These are phyloP conservation scores for Beauveria rudraprayagi DNA, from an alignment of 2,329 filamentous ascomycete species.

Conservation along the genomic window DNA sequence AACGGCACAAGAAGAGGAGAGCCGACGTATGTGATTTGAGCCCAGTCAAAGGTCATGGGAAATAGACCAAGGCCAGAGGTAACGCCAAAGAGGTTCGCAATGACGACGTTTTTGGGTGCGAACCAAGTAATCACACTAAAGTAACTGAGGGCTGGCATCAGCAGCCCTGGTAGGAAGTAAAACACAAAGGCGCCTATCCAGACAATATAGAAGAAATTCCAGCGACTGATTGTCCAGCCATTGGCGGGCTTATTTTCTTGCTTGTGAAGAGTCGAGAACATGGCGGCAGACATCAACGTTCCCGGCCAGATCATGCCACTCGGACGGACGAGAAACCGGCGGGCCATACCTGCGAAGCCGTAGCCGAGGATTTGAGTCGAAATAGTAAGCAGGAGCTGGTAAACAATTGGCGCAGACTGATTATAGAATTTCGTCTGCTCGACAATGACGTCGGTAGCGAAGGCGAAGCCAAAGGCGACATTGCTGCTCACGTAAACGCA, in stretches of 20 bases:
- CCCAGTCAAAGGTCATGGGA: constrained; percentile 86
- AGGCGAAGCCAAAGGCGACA: constrained; percentile 82
- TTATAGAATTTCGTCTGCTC: constrained; percentile 87
- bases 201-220: constrained; percentile 74
- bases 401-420: constrained; percentile 66
- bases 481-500: constrained; percentile 88
- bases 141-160: constrained; percentile 79
- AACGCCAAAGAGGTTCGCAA: constrained; percentile 80
- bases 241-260: constrained; percentile 74
- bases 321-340: constrained; percentile 74
- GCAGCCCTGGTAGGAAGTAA: constrained; percentile 76
- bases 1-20: constrained; percentile 78
- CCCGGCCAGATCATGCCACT: constrained; percentile 90
- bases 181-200: constrained; percentile 66
- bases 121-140: constrained; percentile 89
- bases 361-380: constrained; percentile 85
- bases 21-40: constrained; percentile 80
- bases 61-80: constrained; percentile 78
- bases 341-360: constrained; percentile 73
- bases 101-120: constrained; percentile 74
- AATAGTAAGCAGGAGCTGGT: constrained; percentile 74
- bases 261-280: constrained; percentile 82
- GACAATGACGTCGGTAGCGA: constrained; percentile 83
- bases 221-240: constrained; percentile 74
- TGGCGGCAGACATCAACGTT: constrained; percentile 78